Evolutionary conservation across 2,329 filamentous ascomycete genomes (phyloP), one percentile per base, ranked within the genome.

Genomic region (Colletotrichum orbiculare): DNA sequence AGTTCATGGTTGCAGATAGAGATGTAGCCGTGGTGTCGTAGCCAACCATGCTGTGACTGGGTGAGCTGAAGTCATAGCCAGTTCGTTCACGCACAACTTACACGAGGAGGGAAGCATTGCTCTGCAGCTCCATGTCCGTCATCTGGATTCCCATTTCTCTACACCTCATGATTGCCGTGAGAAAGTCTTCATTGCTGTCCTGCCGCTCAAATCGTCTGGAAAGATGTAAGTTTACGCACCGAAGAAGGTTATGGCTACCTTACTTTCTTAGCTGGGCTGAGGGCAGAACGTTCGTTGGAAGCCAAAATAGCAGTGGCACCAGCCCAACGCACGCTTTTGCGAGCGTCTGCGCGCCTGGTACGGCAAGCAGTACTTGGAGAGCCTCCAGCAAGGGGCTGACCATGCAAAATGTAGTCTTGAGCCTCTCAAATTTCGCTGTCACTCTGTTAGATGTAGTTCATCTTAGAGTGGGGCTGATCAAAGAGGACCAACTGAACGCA

Each of bases 1-100:
- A 39, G 45, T 67, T 67, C 4, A 55, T 43, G 7, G 52, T 55
- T 3, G 58, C 50, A 9, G 66, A 66, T 0, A 69, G 49, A 3
- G 58, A 45, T 1, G 62, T 64, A 8, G 70, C 67, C 4, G 70
- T 71, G 3, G 68, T 71, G 17, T 72, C 71, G 8, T 67, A 71
- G 34, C 71, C 71, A 8, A 70, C 71, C 12, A 70, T 67, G n/a
- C 61, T 64, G 39, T 12, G 6, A 11, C 2, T 7, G 11, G 35
- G 15, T 39, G 7, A 39, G 10, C 38, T 5, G 13, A 34, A 4
- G 9, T 13, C 42, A n/a, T 34, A 17, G 17, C 17, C 17, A 12
- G 13, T 4, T 17, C 2, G 12, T 13, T 8, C 11, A 34, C 12
- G 6, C 1, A 1, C 43, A 4, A 48, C 58, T 49, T 37, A 61